phyloP scores from a whole-genome alignment of 768 basidiomycete species.

The Mycena sanguinolenta region DNA sequence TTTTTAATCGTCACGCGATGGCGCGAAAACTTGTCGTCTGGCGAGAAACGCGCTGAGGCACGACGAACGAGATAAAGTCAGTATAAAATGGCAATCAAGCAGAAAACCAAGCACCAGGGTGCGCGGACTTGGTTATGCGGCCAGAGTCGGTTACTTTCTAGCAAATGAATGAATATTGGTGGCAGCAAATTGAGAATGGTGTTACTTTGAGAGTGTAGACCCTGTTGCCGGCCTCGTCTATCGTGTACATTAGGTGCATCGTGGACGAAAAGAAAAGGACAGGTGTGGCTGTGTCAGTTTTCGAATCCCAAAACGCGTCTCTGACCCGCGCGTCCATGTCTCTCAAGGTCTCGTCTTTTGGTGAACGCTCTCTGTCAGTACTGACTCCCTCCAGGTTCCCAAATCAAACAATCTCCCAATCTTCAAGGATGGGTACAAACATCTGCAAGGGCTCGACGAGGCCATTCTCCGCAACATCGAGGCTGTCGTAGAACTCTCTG shows the following conservation, averaged over 20 bases:
- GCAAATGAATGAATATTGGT: slow-evolving; percentile 5
- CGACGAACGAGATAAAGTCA: too few species aligned
- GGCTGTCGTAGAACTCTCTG: slow-evolving; percentile 94
- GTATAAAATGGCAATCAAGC: background rate
- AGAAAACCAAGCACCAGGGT: slow-evolving; percentile 80
- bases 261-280: slow-evolving; percentile 1
- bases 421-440: slow-evolving; percentile 98
- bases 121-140: slow-evolving; percentile 93
- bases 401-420: slow-evolving; percentile 90
- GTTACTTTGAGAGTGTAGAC: slow-evolving; percentile 93
- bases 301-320: slow-evolving; percentile 28
- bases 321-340: slow-evolving; percentile 69
- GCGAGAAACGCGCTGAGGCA: slow-evolving; percentile 97
- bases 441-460: slow-evolving; percentile 93
- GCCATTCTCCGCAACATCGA: slow-evolving; percentile 97
- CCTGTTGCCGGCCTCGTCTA: slow-evolving; percentile 83
- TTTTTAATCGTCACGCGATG: slow-evolving; percentile 98
- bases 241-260: slow-evolving; percentile 98
- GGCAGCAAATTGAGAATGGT: background rate
- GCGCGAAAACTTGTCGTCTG: slow-evolving; percentile 98
- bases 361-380: too few species aligned
- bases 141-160: slow-evolving; percentile 90
- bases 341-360: slow-evolving; percentile 72
- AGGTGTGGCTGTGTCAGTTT: slow-evolving; percentile 17
- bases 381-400: slow-evolving; percentile 86